Base-by-base conservation (phyloP, 139 green algal genomes). In the Chlamydomonas applanata region DNA sequence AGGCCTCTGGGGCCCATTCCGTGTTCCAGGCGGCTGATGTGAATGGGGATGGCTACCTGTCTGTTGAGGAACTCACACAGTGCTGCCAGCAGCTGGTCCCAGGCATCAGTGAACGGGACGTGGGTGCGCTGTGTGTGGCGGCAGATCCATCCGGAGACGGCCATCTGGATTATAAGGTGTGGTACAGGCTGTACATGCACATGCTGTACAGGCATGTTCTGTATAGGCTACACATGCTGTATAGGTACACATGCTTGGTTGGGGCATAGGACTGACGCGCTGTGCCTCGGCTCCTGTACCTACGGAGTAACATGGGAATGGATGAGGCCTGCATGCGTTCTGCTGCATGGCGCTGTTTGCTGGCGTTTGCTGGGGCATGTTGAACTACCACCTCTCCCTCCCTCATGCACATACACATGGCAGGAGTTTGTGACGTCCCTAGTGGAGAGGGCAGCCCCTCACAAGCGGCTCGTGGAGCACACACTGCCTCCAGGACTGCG, bases 21-120 rank as follows among this genome's bases (percentile, higher is more conserved):
- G 30, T 57, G 53, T 79, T 79, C 24, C 33, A 56, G 35, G 64
- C 35, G 5, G 0, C 35, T 19, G 74, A 54, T 52, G 30, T 25
- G 5, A 52, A 30, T 27, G 34, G 62, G 14, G 34, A 52, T 22
- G 62, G 62, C 16, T 30, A 24, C 33, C 16, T 69, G 32, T 25
- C 62, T 1, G 36, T 80, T 35, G 1, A 34, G 24, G 36, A 71
- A 29, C 35, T 80, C 54, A 71, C 74, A 0, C 14, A 44, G 13
- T 49, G 65, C 53, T 80, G 74, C 59, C 66, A 71, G 56, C 64
- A 54, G 25, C 56, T 80, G 30, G 65, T 64, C 36, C 74, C 74
- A 29, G 74, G 74, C 56, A 75, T 80, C 59, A 32, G 0, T 5
- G 54, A 74, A 69, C 52, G 36, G 1, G 36, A 80, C 13, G 54